Evolutionary conservation across 2,329 filamentous ascomycete genomes (phyloP), one percentile per base, ranked within the genome.

Genomic region (Colletotrichum brevisporum): DNA sequence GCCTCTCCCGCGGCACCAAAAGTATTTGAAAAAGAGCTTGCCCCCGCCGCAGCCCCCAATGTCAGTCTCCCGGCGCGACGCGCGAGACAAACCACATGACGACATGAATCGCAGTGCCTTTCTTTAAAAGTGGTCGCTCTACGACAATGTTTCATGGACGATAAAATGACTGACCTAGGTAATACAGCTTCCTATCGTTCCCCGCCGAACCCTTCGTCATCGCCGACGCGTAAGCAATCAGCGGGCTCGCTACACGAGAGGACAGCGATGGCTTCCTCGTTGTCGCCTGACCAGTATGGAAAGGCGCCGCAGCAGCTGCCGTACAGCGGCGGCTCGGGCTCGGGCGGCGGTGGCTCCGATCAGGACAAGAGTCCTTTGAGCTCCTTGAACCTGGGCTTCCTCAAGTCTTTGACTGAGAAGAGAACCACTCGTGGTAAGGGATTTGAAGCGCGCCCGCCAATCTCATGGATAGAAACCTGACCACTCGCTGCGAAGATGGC

Each of bases 391-490:
- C 80, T 90, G 63, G 83, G 83, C 18, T 91, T 93, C 70, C 87
- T 92, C 79, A 94, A 90, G 79, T 89, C 82, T 73, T 84, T 91
- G 70, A 86, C 83, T 59, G 92, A 94, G 65, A 96, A 94, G 83
- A 94, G 91, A 77, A 88, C 88, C 13, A 94, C 92, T n/a, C 87
- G 92, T 86, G 92, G 92, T 94, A 81, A 75, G 79, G 57, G 52
- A 26, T 9, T 27, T 12, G 72, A 45, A 51, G 43, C 39, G 41
- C 27, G n/a, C 12, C 47, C 12, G 18, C 21, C 41, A 43, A 2
- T 13, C 13, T n/a, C 16, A n/a, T 43, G 16, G 41, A 15, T 15
- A 15, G 41, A 43, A 6, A 43, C 16, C 60, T 73, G 48, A 48
- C 58, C 4, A 36, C 10, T 5, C 26, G 16, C 39, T 26, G 3